Base-by-base conservation (phyloP, 2,329 filamentous ascomycete genomes). In the Erysiphe pisi region DNA sequence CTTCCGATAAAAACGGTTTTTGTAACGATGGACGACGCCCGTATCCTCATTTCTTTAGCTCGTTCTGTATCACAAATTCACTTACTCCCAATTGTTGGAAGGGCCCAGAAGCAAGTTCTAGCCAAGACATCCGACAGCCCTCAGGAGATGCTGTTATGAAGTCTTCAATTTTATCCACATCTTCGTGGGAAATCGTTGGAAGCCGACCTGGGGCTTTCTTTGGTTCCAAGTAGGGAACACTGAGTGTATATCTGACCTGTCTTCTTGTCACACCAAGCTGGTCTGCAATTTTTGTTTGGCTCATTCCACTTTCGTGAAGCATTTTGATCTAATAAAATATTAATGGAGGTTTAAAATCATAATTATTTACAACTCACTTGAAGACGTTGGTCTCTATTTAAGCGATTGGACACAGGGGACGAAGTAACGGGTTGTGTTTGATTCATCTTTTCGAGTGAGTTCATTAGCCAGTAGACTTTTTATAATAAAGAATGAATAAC, bases 251-350 rank as follows among this genome's bases (percentile, higher is more conserved):
- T 61, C 56, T 61, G 56, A 61, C 56, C 56, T 61, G 56, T 61
- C 56, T 71, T 71, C 65, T 43, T 8, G 65, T 71, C 36, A 71
- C 28, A 71, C 36, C 4, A 71, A 71, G 65, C 36, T 71, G 12
- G 36, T 43, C 65, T 71, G 65, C 65, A 71, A 71, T 43, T 71
- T n/a, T 43, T n/a, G 31, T 43, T 71, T 71, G 65, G 36, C 45
- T 71, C 65, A 71, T 71, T 71, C 28, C 36, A 45, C 65, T 71
- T 45, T 45, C 65, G 65, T 71, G 65, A 71, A 71, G 65, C 36
- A n/a, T 71, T 71, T 45, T 71, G 65, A 71, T 71, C 65, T 71
- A 71, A 68, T 68, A 68, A 68, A 68, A 68, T 68, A 68, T 68
- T 68, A 68, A 68, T 31, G 12, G 61, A 68, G 61, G 36, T 31